Conservation (phyloP, 2,329 filamentous ascomycete species). For the Dichotomopilus funicola region DNA sequence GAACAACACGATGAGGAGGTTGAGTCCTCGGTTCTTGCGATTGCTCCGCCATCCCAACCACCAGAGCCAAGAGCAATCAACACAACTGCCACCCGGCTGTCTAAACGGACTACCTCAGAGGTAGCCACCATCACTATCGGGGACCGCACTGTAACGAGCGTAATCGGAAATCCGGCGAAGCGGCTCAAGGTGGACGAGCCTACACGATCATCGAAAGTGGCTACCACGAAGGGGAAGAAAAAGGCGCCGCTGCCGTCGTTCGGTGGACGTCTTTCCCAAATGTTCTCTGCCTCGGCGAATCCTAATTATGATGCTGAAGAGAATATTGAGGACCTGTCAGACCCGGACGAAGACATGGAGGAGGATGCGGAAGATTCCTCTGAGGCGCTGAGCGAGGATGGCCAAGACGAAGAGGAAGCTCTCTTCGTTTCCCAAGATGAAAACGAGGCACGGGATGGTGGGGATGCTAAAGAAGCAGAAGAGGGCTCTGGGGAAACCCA, state of each 20-base stretch:
- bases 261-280: slow-evolving; percentile 37
- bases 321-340: not conserved
- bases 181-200: slow-evolving; percentile 28
- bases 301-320: slow-evolving; percentile 19
- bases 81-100: slow-evolving; percentile 24
- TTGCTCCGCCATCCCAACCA: slow-evolving; percentile 29
- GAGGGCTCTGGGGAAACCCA: not conserved
- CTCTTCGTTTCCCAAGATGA: slow-evolving; percentile 21
- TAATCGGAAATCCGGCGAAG: slow-evolving; percentile 54
- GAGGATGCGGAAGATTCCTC: slow-evolving; percentile 14
- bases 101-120: slow-evolving; percentile 55
- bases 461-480: not conserved
- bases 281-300: slow-evolving; percentile 36
- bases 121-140: slow-evolving; percentile 72
- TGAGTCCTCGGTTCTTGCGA: slow-evolving; percentile 14
- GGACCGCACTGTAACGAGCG: slow-evolving; percentile 57
- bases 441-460: not conserved
- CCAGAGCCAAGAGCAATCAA: slow-evolving; percentile 24
- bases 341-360: slow-evolving; percentile 5
- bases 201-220: not conserved
- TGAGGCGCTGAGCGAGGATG: slow-evolving; percentile 7
- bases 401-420: slow-evolving; percentile 21
- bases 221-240: slow-evolving; percentile 9
- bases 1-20: slow-evolving; percentile 1
- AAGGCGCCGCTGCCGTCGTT: slow-evolving; percentile 35